These are phyloP conservation scores for Xylaria sp. DNA, from an alignment of 2,329 filamentous ascomycete genomes.

Conservation along the genomic window DNA sequence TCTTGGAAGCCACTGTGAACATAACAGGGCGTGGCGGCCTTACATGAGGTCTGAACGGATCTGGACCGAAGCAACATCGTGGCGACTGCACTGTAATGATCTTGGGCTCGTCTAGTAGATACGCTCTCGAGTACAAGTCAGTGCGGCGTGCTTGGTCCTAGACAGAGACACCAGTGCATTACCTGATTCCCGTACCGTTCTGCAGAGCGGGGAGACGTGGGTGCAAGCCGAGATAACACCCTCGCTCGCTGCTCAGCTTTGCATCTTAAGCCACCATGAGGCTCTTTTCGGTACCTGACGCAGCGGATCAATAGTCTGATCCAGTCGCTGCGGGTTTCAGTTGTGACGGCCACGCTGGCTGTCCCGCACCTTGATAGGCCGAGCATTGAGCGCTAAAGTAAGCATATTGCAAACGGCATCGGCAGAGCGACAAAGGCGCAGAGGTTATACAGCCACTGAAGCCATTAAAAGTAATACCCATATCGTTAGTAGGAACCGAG, in stretches of 20 bases:
- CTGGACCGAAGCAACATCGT: not conserved
- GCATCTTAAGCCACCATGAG: conserved; percentile 23
- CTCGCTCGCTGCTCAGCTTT: conserved; percentile 9
- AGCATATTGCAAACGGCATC: conserved; percentile 15
- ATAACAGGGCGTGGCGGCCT: not conserved
- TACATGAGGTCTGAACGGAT: not conserved
- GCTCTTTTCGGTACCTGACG: conserved; percentile 24
- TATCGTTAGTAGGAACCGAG: not conserved
- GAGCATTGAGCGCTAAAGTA: conserved; percentile 22
- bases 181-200: not conserved
- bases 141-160: conserved; percentile 13
- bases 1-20: not conserved
- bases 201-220: not conserved
- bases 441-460: conserved; percentile 14
- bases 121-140: not conserved
- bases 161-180: not conserved
- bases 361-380: conserved; percentile 15
- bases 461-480: not conserved
- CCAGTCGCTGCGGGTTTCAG: conserved; percentile 10
- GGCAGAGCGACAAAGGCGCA: conserved; percentile 16
- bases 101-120: conserved; percentile 5
- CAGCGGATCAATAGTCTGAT: conserved; percentile 22
- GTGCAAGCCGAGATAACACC: not conserved
- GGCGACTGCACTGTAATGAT: conserved; percentile 1
- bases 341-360: conserved; percentile 16